Evolutionary conservation across 2,329 filamentous ascomycete species (phyloP), one percentile per base, ranked within the genome.

Genomic region (Sclerotinia glacialis): DNA sequence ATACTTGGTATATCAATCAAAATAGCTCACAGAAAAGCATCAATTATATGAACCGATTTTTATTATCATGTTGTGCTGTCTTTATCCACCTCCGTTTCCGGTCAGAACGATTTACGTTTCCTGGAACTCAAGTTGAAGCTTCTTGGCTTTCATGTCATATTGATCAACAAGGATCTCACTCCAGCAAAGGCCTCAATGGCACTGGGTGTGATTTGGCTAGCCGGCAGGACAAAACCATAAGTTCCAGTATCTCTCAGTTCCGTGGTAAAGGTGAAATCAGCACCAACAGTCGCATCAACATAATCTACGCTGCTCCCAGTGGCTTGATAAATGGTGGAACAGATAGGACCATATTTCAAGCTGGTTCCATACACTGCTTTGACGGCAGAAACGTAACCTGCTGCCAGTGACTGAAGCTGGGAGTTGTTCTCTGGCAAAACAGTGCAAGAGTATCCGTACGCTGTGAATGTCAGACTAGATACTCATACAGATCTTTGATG

Each of bases 391-490:
- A 82, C 81, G 7, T 80, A 79, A 26, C 81, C 79, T 18, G 74
- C 72, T 3, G 84, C 83, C 0, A 89, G 79, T 0, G 76, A 74
- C 70, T 82, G 78, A 68, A 85, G 81, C 64, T 81, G 78, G 9
- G 78, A 73, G 65, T 83, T 77, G 68, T 85, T 82, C 61, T 79
- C 76, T 6, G 83, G 74, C 16, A 78, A 74, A 21, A 75, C 78
- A 28, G 76, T 77, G 78, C 85, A 88, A 4, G 82, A 83, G 77
- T 86, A 88, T 46, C 86, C 86, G 72, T 87, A 89, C 1, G 84
- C 72, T 73, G 34, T 18, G 6, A 37, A 18, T 37, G 11, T 61
- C 8, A 28, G 26, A 11, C 63, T 52, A 64, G 68, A 53, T 40
- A 28, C 16, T 40, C 21, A 18, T 37, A 34, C n/a, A 46, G 5